Conservation (phyloP, 2,329 filamentous ascomycete genomes). For the Tympanopsis confertula region DNA sequence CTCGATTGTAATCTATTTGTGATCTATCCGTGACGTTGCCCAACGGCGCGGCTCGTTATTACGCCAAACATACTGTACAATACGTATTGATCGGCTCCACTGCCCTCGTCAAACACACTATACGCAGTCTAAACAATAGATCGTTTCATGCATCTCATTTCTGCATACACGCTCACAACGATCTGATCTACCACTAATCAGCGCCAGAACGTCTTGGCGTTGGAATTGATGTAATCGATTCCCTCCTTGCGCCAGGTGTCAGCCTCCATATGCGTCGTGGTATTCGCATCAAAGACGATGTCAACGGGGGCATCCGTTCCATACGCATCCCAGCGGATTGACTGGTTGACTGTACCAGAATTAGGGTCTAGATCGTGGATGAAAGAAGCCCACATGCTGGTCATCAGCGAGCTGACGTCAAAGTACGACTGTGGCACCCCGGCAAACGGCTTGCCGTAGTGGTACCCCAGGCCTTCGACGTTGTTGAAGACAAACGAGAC, state of each 20-base stretch:
- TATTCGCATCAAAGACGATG: neutral
- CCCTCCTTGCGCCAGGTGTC: neutral
- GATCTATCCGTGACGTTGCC: too few relatives aligned
- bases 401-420: slow-evolving; percentile 32
- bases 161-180: too few relatives aligned
- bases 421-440: slow-evolving; percentile 26
- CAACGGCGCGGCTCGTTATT: too few relatives aligned
- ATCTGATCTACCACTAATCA: too few relatives aligned
- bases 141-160: too few relatives aligned
- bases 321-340: neutral
- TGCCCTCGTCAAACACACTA: too few relatives aligned
- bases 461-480: slow-evolving; percentile 30
- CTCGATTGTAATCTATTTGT: too few relatives aligned
- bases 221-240: slow-evolving; percentile 1
- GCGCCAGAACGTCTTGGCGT: too few relatives aligned
- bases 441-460: slow-evolving; percentile 25
- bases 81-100: too few relatives aligned
- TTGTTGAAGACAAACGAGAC: slow-evolving; percentile 44
- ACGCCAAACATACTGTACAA: too few relatives aligned
- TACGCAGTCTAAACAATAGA: too few relatives aligned
- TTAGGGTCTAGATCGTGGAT: slow-evolving; percentile 32
- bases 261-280: neutral
- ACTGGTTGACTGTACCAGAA: neutral
- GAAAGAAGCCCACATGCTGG: slow-evolving; percentile 37
- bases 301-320: neutral